Conservation (phyloP, 2,329 filamentous ascomycete genomes). For the Fusarium succisae region DNA sequence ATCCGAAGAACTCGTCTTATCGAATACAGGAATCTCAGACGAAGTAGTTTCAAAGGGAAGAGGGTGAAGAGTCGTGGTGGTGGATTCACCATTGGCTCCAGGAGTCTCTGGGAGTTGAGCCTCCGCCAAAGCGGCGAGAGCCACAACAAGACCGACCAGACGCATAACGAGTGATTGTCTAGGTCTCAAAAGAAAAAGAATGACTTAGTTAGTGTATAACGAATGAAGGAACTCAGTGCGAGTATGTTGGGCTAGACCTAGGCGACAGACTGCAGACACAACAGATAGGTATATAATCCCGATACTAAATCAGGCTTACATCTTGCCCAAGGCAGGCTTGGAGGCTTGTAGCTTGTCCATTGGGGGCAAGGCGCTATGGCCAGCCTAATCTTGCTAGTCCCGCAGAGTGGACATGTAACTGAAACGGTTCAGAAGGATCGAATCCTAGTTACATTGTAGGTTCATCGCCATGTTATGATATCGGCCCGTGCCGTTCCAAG, state of each 20-base stretch:
- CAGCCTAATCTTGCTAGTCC: not conserved
- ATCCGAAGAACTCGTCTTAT: not conserved
- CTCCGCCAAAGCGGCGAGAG: not conserved
- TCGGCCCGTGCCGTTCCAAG: not conserved
- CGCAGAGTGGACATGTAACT: not conserved
- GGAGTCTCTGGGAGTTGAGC: not conserved
- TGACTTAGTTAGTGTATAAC: not conserved
- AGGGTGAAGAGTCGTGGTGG: not conserved
- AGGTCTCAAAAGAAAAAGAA: not conserved
- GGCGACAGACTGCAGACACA: not conserved
- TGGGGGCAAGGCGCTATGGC: not conserved
- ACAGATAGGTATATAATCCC: not conserved
- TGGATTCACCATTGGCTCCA: not conserved
- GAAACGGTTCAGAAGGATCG: constrained; percentile 2
- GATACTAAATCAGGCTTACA: not conserved
- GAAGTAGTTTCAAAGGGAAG: not conserved
- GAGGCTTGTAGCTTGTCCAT: too few relatives aligned
- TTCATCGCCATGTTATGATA: not conserved
- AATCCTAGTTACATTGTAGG: not conserved
- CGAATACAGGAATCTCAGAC: not conserved
- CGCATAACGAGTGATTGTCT: constrained; percentile 2
- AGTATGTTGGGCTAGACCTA: not conserved
- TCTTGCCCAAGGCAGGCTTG: too few relatives aligned
- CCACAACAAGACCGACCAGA: not conserved
- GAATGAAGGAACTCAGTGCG: not conserved